phyloP scores from a whole-genome alignment of 768 basidiomycete genomes.

The Tremella mesenterica region DNA sequence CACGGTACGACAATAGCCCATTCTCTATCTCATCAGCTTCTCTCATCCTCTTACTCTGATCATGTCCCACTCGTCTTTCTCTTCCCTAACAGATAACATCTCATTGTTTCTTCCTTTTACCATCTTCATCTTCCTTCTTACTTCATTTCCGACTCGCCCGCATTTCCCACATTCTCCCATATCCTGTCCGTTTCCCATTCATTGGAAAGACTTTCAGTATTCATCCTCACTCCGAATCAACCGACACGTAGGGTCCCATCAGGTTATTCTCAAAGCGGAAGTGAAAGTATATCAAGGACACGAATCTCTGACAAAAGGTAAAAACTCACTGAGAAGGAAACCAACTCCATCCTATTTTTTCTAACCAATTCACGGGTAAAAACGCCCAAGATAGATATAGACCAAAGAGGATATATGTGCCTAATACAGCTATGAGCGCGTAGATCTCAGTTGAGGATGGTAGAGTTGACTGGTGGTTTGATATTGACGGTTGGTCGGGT shows the following conservation, averaged over 20 bases:
- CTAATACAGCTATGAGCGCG: conserved; percentile 38
- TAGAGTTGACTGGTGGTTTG: conserved; percentile 1
- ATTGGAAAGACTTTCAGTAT: background rate
- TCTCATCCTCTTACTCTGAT: background rate
- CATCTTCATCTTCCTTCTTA: background rate
- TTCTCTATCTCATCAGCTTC: conserved; percentile 19
- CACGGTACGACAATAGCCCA: conserved; percentile 42
- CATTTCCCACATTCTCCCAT: background rate
- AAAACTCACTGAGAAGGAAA: conserved; percentile 25
- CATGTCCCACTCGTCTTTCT: too few species aligned
- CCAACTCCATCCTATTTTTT: conserved; percentile 32
- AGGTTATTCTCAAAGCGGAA: background rate
- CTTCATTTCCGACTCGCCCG: background rate
- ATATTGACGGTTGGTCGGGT: background rate
- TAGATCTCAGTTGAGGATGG: conserved; percentile 38
- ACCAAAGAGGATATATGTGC: conserved; percentile 28
- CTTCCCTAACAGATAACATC: too few species aligned
- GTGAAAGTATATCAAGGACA: background rate
- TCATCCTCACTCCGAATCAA: background rate
- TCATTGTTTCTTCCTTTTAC: too few species aligned
- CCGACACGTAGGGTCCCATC: background rate
- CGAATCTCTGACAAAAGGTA: too few species aligned
- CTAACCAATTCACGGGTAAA: conserved; percentile 20
- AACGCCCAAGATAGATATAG: conserved; percentile 40
- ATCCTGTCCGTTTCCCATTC: background rate